Conservation (phyloP, 495 filamentous ascomycete species). For the Cetradonia linearis region DNA sequence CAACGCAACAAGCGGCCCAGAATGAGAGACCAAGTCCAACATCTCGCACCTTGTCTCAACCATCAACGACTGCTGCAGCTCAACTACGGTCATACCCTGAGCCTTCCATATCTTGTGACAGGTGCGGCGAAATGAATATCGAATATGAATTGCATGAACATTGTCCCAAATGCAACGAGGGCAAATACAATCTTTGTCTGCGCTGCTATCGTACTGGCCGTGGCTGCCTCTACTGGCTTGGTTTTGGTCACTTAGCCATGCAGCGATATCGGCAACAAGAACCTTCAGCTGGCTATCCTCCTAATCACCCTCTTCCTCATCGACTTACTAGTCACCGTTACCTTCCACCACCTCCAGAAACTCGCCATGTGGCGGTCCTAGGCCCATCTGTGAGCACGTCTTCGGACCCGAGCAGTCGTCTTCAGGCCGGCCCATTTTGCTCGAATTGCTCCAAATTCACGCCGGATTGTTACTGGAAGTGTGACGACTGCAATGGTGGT, state of each 20-base stretch:
- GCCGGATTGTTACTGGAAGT: conserved; percentile 77
- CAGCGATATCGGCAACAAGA: conserved; percentile 42
- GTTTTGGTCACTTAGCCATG: conserved; percentile 57
- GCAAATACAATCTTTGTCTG: conserved; percentile 65
- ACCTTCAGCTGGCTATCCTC: conserved; percentile 36
- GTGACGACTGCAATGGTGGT: conserved; percentile 71
- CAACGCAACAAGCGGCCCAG: background rate
- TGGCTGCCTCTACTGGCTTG: conserved; percentile 71
- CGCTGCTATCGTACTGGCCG: conserved; percentile 63
- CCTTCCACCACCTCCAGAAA: conserved; percentile 39
- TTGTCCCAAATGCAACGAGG: conserved; percentile 58
- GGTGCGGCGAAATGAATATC: conserved; percentile 55
- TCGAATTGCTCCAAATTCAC: conserved; percentile 57
- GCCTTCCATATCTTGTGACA: conserved; percentile 60
- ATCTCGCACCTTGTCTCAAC: conserved; percentile 1
- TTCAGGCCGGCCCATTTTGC: conserved; percentile 80
- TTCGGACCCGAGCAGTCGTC: conserved; percentile 52
- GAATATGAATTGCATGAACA: conserved; percentile 75
- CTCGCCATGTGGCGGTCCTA: conserved; percentile 17
- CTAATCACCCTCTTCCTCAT: conserved; percentile 45
- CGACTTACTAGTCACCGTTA: conserved; percentile 59
- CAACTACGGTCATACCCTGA: conserved; percentile 43
- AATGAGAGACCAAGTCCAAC: background rate
- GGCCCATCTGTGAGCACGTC: conserved; percentile 36
- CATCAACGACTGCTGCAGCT: background rate